Evolutionary conservation across 805 yeast species (phyloP).

Genomic region (Torulaspora gathmanii): DNA sequence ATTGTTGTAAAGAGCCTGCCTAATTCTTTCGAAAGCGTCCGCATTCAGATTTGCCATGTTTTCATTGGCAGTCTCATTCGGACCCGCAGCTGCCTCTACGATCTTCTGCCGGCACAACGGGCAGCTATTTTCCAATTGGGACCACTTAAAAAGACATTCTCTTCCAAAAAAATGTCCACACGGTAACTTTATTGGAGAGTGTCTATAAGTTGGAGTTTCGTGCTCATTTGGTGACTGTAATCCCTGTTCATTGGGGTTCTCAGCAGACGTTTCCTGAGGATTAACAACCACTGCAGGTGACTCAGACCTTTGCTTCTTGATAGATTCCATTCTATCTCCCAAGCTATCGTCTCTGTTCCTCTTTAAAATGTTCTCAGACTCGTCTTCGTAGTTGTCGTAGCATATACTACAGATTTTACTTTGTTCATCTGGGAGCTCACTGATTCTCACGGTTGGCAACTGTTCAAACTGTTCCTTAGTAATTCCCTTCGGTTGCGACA

Average conservation of each 20-base stretch:
- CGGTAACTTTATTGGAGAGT: slow-evolving; percentile 69
- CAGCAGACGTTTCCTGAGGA: slow-evolving; percentile 3
- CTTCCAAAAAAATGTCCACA: slow-evolving; percentile 87
- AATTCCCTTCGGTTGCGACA: slow-evolving; percentile 49
- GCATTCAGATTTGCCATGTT: slow-evolving; percentile 14
- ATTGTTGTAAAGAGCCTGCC: slow-evolving; percentile 24
- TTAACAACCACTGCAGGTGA: slow-evolving; percentile 6
- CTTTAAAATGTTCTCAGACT: slow-evolving; percentile 19
- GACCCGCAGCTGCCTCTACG: slow-evolving; percentile 27
- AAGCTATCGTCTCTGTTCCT: slow-evolving; percentile 27
- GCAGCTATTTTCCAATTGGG: slow-evolving; percentile 65
- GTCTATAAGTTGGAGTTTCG: slow-evolving; percentile 38
- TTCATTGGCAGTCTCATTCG: slow-evolving; percentile 2
- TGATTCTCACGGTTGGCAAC: slow-evolving; percentile 39
- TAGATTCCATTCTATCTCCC: slow-evolving; percentile 22
- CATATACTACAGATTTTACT: slow-evolving; percentile 55
- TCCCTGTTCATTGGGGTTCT: background rate
- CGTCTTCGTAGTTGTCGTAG: slow-evolving; percentile 47
- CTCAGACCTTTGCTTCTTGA: slow-evolving; percentile 21
- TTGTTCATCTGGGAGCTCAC: slow-evolving; percentile 32
- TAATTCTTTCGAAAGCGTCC: slow-evolving; percentile 31
- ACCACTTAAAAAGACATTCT: slow-evolving; percentile 82
- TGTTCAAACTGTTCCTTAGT: slow-evolving; percentile 49
- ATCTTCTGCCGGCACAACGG: slow-evolving; percentile 76
- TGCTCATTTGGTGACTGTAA: slow-evolving; percentile 11